These are phyloP conservation scores for Lumnitzera racemosa DNA, from an alignment of 345 rosid genomes.

Conservation along the genomic window DNA sequence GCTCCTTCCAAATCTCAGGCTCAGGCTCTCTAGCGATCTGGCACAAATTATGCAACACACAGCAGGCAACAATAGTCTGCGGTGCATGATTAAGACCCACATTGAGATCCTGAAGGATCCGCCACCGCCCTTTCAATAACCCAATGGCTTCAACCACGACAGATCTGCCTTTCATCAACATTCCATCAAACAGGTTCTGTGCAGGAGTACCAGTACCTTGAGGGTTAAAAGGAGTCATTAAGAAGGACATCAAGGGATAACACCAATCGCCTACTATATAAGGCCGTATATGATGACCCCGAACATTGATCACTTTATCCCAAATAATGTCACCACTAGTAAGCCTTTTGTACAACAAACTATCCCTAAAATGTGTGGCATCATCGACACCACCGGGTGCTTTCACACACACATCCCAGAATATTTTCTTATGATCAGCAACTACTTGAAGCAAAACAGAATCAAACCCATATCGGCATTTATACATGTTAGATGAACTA, in stretches of 20 bases:
- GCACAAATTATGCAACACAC: conserved; percentile 94
- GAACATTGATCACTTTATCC: conserved; percentile 69
- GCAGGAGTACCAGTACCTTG: conserved; percentile 78
- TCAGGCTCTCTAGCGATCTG: conserved; percentile 97
- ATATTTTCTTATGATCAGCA: conserved; percentile 84
- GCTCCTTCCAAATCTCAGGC: conserved; percentile 81
- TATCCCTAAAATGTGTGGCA: conserved; percentile 77
- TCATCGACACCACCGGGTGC: conserved; percentile 87
- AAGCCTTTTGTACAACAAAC: conserved; percentile 75
- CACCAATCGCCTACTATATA: conserved; percentile 97
- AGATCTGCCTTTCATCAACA: conserved; percentile 97
- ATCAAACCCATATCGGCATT: conserved; percentile 60
- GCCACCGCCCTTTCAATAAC: conserved; percentile 88
- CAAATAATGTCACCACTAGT: conserved; percentile 83
- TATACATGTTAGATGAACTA: conserved; percentile 33
- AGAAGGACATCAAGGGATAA: conserved; percentile 66
- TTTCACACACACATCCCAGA: conserved; percentile 95
- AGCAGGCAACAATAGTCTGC: conserved; percentile 95
- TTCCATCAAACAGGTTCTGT: conserved; percentile 88
- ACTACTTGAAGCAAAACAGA: conserved; percentile 85
- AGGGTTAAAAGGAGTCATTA: conserved; percentile 90
- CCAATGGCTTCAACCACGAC: conserved; percentile 92
- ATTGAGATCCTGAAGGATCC: conserved; percentile 86
- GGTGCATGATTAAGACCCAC: conserved; percentile 93
- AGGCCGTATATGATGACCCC: conserved; percentile 87